Evolutionary conservation across 2,329 filamentous ascomycete genomes (phyloP), one percentile per base, ranked within the genome.

Genomic region (Setomelanomma holmii): DNA sequence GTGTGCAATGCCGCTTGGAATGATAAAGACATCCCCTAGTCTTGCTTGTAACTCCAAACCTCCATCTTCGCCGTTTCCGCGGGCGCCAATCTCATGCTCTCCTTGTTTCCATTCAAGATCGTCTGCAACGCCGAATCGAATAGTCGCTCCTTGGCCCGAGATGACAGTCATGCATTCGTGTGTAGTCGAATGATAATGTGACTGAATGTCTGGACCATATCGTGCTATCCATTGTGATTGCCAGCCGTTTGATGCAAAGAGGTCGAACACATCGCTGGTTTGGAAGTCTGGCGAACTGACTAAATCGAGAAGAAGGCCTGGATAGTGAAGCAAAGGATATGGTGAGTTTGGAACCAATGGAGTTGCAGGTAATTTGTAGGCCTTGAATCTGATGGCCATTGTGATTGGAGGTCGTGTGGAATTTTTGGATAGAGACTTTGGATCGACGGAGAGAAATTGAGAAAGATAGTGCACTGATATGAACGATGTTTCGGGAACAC

Each of bases 91-190:
- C 27, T 80, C 75, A 2, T 38, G 38, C 17, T 40, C 43, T 4
- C 49, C 58, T 1, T 35, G 22, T 1, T 34, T 8, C 58, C 55
- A 61, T 1, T 27, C 23, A 2, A 42, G 24, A 0, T 78, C 77
- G 51, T 85, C 83, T 0, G 79, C 82, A 4, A 80, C 81, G 3
- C 84, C 83, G 51, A 85, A 84, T 2, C 82, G 77, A 45, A 86
- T 83, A 0, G 72, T 80, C 0, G 82, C 83, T 0, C 70, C 73
- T 8, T 55, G n/a, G 2, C 83, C 83, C 0, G 80, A 80, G 0
- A 85, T 73, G 0, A 86, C 82, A 17, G 75, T 78, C 81, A 86
- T 85, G 64, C 78, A 80, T 69, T 87, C 84, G 60, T 86, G 84
- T 0, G 80, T 78, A 7, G 68, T 62, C 2, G 80, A 81, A 66